A percentile compares a stretch with the other conserved stretches of the same genome.
phyloP scores from a whole-genome alignment of 371 early-diverging fungal genomes.

The Smittium culicis region DNA sequence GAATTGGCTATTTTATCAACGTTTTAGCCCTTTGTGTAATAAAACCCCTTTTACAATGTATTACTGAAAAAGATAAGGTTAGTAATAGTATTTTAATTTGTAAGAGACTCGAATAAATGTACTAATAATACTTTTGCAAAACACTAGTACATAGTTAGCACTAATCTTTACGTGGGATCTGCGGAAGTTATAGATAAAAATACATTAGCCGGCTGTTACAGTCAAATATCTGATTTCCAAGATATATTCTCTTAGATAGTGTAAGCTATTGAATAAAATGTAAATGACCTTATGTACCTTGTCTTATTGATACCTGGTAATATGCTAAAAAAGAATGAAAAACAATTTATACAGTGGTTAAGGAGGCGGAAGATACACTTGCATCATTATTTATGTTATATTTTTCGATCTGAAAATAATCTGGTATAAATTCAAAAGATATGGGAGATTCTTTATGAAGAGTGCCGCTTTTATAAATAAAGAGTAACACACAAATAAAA shows the following conservation, averaged over 20 bases:
- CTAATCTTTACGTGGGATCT: too few relatives aligned
- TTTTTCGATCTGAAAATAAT: slow-evolving; percentile 36
- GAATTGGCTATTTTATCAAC: too few relatives aligned
- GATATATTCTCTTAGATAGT: slow-evolving; percentile 52
- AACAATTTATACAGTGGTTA: slow-evolving; percentile 40
- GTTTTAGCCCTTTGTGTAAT: too few relatives aligned
- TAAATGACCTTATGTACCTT: slow-evolving; percentile 48
- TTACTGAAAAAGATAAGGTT: too few relatives aligned
- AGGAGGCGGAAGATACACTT: slow-evolving; percentile 32
- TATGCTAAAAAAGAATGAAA: slow-evolving; percentile 50
- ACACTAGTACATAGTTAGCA: too few relatives aligned
- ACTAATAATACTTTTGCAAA: too few relatives aligned
- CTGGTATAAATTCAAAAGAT: background rate
- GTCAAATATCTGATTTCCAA: slow-evolving; percentile 30
- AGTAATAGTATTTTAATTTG: too few relatives aligned
- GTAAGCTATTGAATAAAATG: slow-evolving; percentile 58
- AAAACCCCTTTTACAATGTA: too few relatives aligned
- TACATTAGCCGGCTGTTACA: background rate
- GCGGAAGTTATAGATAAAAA: background rate
- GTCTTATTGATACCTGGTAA: slow-evolving; percentile 59
- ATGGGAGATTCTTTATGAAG: background rate
- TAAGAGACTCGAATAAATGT: too few relatives aligned
- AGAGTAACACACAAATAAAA: too few relatives aligned
- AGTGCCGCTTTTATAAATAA: too few relatives aligned
- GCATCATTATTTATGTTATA: too few relatives aligned